Conservation (phyloP, 2,329 filamentous ascomycete genomes). For the Thermoascus crustaceus region DNA sequence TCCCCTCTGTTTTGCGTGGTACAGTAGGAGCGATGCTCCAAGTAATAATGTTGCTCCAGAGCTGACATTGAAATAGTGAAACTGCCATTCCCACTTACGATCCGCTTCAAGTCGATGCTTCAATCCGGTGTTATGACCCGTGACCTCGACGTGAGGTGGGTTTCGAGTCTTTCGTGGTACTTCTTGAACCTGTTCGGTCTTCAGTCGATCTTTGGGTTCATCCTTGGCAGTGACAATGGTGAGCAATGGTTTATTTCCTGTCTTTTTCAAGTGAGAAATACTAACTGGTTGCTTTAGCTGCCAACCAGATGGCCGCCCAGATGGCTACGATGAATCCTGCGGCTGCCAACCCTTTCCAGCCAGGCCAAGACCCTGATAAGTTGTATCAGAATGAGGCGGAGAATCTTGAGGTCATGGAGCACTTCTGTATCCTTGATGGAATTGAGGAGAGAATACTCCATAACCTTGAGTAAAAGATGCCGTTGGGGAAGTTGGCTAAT, state of each 20-base stretch:
- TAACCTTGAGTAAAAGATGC: slow-evolving; percentile 31
- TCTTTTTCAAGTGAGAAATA: neutral
- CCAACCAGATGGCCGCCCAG: slow-evolving; percentile 81
- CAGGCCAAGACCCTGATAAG: slow-evolving; percentile 91
- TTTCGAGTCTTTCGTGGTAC: slow-evolving; percentile 98
- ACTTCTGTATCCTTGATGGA: slow-evolving; percentile 82
- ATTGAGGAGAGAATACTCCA: slow-evolving; percentile 76
- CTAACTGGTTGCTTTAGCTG: slow-evolving; percentile 49
- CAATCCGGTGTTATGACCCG: slow-evolving; percentile 93
- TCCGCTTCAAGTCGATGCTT: slow-evolving; percentile 99
- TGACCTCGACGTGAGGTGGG: slow-evolving; percentile 96
- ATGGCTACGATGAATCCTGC: slow-evolving; percentile 67
- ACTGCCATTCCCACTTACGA: slow-evolving; percentile 91
- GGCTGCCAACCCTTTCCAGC: slow-evolving; percentile 67
- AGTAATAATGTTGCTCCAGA: slow-evolving; percentile 12
- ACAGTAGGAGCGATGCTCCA: slow-evolving; percentile 10
- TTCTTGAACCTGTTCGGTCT: slow-evolving; percentile 95
- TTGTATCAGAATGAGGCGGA: slow-evolving; percentile 87
- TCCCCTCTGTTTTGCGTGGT: neutral
- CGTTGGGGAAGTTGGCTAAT: no score
- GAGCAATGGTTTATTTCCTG: slow-evolving; percentile 62
- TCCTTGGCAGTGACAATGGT: slow-evolving; percentile 94
- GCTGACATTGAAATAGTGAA: slow-evolving; percentile 64
- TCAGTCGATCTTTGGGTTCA: slow-evolving; percentile 94
- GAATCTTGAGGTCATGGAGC: slow-evolving; percentile 90